Conservation (phyloP, 2,329 filamentous ascomycete genomes). For the Lomentospora prolificans region DNA sequence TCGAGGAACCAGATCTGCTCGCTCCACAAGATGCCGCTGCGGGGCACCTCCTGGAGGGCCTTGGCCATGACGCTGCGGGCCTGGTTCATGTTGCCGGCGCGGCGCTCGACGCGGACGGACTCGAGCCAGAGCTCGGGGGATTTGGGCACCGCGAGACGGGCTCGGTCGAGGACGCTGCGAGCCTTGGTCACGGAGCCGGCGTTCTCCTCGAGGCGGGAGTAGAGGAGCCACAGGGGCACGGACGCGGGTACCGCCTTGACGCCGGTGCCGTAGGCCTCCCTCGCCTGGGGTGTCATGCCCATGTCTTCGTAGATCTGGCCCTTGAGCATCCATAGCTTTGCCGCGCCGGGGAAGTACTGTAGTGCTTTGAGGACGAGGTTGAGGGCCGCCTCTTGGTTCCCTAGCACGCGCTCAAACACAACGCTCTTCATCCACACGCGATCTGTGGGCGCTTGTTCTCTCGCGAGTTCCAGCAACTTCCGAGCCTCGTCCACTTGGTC, state of each 20-base stretch:
- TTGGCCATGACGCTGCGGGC: conserved; percentile 90
- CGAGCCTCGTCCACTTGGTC: conserved; percentile 73
- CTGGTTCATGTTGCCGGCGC: conserved; percentile 71
- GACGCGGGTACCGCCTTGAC: conserved; percentile 79
- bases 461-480: conserved; percentile 69
- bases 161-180: conserved; percentile 85
- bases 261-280: conserved; percentile 81
- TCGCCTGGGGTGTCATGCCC: conserved; percentile 69
- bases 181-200: conserved; percentile 81
- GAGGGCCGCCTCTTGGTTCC: conserved; percentile 69
- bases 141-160: conserved; percentile 78
- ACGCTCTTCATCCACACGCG: conserved; percentile 96
- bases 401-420: conserved; percentile 80
- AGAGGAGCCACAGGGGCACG: conserved; percentile 81
- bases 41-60: conserved; percentile 83
- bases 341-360: conserved; percentile 71
- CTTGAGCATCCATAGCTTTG: conserved; percentile 98
- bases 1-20: conserved; percentile 96
- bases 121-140: conserved; percentile 82
- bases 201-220: conserved; percentile 78
- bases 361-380: conserved; percentile 81
- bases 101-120: conserved; percentile 84
- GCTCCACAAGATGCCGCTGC: conserved; percentile 78
- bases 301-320: conserved; percentile 91
- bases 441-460: conserved; percentile 84